Percentiles rank a stretch among this genome's conserved stretches.
These are phyloP conservation scores for Clitoria ternatea DNA, from an alignment of 306 rosid species.

Conservation along the genomic window DNA sequence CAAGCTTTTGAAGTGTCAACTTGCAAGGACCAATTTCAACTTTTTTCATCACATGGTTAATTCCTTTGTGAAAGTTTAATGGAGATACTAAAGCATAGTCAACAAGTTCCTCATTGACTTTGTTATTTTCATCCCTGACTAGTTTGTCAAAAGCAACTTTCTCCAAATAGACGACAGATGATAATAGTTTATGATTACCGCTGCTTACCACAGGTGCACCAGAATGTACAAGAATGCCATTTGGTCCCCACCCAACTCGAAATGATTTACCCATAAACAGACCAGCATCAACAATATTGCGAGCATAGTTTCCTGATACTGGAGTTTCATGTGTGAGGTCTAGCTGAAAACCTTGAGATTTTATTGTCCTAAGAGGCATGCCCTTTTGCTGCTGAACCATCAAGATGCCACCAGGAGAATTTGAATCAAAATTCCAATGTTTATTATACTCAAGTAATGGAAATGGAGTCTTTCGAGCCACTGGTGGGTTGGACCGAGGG, in stretches of 20 bases:
- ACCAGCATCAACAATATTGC: constrained; percentile 90
- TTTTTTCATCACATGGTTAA: constrained; percentile 57
- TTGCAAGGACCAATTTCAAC: constrained; percentile 64
- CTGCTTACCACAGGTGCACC: constrained; percentile 64
- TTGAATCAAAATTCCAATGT: constrained; percentile 69
- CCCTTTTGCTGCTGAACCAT: constrained; percentile 79
- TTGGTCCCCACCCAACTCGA: constrained; percentile 98
- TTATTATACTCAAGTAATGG: constrained; percentile 79
- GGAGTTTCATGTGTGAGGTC: constrained; percentile 74
- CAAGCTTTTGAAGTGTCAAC: constrained; percentile 72
- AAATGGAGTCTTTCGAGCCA: constrained; percentile 72
- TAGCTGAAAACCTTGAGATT: constrained; percentile 70
- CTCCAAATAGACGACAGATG: constrained; percentile 78
- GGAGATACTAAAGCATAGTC: constrained; percentile 69
- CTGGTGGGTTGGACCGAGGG: constrained; percentile 53
- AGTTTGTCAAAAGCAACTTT: constrained; percentile 85
- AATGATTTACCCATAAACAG: constrained; percentile 95
- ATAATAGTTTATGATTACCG: constrained; percentile 45
- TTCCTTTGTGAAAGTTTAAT: constrained; percentile 66
- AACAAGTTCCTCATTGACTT: constrained; percentile 64
- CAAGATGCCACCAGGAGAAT: constrained; percentile 68
- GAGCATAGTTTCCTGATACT: constrained; percentile 51
- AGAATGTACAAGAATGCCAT: constrained; percentile 82
- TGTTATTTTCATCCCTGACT: constrained; percentile 81
- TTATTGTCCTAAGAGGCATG: constrained; percentile 46